Base-by-base conservation (phyloP, 164 flowering plant species). In the Tetracentron sinense region DNA sequence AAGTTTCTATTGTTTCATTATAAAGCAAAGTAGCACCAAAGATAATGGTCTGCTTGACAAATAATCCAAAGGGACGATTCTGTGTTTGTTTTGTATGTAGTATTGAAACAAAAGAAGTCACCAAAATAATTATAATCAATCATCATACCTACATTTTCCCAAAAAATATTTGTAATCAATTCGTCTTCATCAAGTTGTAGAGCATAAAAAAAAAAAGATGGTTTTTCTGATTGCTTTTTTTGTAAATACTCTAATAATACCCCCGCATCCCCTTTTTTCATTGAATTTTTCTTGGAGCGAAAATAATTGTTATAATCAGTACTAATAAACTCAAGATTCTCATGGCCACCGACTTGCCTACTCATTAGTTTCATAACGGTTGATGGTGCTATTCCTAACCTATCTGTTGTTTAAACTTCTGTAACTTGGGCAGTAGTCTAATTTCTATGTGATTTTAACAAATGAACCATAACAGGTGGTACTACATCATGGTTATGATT, bases 301-400 rank as follows among this genome's bases (percentile, higher is more conserved):
- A 70, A 62, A 55, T 65, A 60, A 19, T 70, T 60, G 26, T 54
- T 59, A 6, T 23, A 65, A 33, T 62, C 62, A 0, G 38, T 30
- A 15, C 1, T 1, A n/a, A 27, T 49, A 42, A 69, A 63, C 0
- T 68, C 72, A 15, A 69, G 21, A 49, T 56, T 62, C 6, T 69
- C 57, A 7, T 42, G 46, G 3, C 72, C 72, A 49, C 72, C 67
- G 5, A 16, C 67, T 50, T 48, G 35, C 7, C 28, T 48, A 8
- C 42, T 27, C 51, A 56, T 63, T 0, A 50, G 23, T 7, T 42
- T 33, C 21, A 49, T 27, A 20, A 29, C 5, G 1, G 56, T 29
- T 55, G 42, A 63, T 42, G 62, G 61, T 20, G 63, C 25, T 0
- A 69, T 46, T 21, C 66, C 62, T 2, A 38, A 60, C 0, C 22